phyloP scores from a whole-genome alignment of 2,329 filamentous ascomycete species.

The Arthrocladium fulminans region DNA sequence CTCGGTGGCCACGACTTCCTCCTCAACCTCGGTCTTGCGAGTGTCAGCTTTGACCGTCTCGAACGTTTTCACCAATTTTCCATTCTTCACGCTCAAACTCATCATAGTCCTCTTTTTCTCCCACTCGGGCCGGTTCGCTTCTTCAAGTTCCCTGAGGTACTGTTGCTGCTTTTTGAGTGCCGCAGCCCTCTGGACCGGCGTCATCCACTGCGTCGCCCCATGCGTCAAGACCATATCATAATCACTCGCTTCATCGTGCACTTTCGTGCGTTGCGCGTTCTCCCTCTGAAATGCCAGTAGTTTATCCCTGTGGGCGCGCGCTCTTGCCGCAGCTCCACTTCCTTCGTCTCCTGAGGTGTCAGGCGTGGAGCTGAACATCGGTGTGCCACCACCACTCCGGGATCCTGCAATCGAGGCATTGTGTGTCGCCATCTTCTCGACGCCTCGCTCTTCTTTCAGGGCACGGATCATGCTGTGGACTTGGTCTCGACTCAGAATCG shows the following conservation, averaged over 20 bases:
- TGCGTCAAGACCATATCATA: constrained; percentile 51
- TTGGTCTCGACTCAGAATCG: constrained; percentile 63
- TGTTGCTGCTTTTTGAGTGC: constrained; percentile 82
- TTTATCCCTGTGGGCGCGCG: constrained; percentile 65
- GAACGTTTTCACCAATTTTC: constrained; percentile 58
- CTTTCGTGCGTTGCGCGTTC: constrained; percentile 72
- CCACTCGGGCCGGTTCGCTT: constrained; percentile 74
- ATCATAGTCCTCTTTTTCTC: constrained; percentile 80
- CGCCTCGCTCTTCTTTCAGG: constrained; percentile 73
- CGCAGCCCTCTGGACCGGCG: constrained; percentile 67
- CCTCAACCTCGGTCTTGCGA: constrained; percentile 15
- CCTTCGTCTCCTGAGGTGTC: constrained; percentile 22
- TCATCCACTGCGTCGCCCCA: constrained; percentile 71
- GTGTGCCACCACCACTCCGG: constrained; percentile 29
- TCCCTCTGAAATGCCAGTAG: constrained; percentile 75
- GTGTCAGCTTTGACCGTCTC: constrained; percentile 23
- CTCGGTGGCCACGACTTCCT: constrained; percentile 21
- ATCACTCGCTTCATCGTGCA: constrained; percentile 76
- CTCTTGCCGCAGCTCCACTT: constrained; percentile 27
- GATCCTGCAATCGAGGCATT: constrained; percentile 54
- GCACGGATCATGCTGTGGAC: constrained; percentile 78
- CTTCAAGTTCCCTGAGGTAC: constrained; percentile 73
- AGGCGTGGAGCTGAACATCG: constrained; percentile 27
- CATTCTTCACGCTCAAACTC: constrained; percentile 71
- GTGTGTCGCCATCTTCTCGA: constrained; percentile 76